Evolutionary conservation across 768 basidiomycete species (phyloP).

Genomic region (Symmetrospora coprosmae): DNA sequence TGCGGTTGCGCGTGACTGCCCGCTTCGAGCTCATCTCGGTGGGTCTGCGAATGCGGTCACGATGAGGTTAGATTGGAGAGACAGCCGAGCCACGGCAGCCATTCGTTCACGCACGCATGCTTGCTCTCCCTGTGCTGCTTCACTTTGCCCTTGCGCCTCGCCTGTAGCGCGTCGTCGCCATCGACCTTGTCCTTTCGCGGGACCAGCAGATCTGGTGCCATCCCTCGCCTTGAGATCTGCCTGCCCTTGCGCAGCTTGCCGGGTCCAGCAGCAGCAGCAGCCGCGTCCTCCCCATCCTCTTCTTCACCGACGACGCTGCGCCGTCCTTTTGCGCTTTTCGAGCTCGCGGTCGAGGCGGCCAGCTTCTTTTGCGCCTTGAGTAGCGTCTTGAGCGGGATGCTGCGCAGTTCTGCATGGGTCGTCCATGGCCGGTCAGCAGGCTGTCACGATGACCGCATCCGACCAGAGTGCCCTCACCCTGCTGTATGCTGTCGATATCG

Average conservation of each 20-base stretch:
- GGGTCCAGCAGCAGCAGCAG: too few relatives aligned
- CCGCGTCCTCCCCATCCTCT: not conserved
- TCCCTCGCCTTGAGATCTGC: too few relatives aligned
- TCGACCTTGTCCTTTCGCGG: too few relatives aligned
- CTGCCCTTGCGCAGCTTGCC: too few relatives aligned
- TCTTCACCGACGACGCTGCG: not conserved
- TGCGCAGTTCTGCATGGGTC: not conserved
- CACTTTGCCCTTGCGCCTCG: too few relatives aligned
- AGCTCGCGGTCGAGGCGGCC: not conserved
- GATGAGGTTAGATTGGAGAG: not conserved
- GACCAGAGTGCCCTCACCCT: not conserved
- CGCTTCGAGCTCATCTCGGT: not conserved
- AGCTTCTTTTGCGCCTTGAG: not conserved
- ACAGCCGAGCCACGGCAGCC: not conserved
- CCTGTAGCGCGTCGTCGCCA: too few relatives aligned
- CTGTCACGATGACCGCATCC: too few relatives aligned
- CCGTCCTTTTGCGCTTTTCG: not conserved
- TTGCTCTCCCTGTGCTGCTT: not conserved
- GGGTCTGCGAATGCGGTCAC: not conserved
- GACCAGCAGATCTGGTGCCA: too few relatives aligned
- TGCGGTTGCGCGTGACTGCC: not conserved
- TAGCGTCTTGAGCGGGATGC: not conserved
- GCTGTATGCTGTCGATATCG: not conserved
- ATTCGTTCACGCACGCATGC: not conserved
- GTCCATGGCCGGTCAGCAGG: too few relatives aligned